A percentile compares a stretch with the other conserved stretches of the same genome.
These are phyloP conservation scores for Flaveria linearis DNA, from an alignment of 129 eudicot genomes.

Conservation along the genomic window DNA sequence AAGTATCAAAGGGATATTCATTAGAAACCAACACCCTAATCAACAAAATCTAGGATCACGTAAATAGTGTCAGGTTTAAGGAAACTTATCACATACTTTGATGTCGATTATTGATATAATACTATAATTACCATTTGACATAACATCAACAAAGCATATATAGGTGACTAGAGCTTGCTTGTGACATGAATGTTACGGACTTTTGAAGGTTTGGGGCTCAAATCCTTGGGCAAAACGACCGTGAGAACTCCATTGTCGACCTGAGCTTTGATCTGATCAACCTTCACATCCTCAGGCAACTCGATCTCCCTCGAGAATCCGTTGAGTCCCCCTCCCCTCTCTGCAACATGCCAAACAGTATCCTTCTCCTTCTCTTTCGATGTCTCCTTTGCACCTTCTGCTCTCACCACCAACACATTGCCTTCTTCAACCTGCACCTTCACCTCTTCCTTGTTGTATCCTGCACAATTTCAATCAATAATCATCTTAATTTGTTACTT, in stretches of 20 bases:
- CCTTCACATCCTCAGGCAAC: constrained; percentile 76
- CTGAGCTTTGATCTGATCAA: constrained; percentile 86
- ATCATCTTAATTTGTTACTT: neutral
- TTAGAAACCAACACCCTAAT: too few relatives aligned
- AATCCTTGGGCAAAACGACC: constrained; percentile 69
- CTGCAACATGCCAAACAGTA: constrained; percentile 82
- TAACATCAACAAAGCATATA: neutral
- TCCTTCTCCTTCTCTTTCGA: constrained; percentile 50
- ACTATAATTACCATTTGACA: neutral
- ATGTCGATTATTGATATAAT: neutral
- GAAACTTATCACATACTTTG: neutral
- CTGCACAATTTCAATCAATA: constrained; percentile 27
- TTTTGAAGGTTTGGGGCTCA: constrained; percentile 59
- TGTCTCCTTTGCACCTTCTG: constrained; percentile 53
- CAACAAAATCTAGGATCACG: too few relatives aligned
- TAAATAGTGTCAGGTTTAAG: too few relatives aligned
- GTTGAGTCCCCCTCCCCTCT: constrained; percentile 47
- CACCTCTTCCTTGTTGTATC: constrained; percentile 76
- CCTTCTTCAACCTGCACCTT: constrained; percentile 91
- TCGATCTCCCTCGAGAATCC: constrained; percentile 66
- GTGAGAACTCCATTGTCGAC: constrained; percentile 84
- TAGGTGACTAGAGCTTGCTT: constrained; percentile 57
- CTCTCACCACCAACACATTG: constrained; percentile 60
- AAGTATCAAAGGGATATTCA: too few relatives aligned
- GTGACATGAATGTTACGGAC: constrained; percentile 63